phyloP scores from a whole-genome alignment of 768 basidiomycete genomes.

The Phanerochaete sordida region DNA sequence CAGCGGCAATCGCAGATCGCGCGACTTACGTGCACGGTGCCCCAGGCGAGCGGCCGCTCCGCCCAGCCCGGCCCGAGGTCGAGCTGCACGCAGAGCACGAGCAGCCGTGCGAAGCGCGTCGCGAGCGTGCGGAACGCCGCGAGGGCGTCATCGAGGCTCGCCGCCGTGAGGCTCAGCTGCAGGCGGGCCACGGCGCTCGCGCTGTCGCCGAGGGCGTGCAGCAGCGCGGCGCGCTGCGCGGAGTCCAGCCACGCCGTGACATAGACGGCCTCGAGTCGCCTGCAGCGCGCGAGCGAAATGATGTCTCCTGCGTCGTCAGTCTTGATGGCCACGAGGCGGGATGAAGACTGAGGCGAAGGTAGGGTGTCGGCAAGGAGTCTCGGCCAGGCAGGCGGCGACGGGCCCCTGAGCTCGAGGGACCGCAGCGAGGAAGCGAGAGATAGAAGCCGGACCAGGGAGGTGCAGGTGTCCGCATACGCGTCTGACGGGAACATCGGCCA shows the following conservation, averaged over 20 bases:
- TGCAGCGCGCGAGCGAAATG: neutral
- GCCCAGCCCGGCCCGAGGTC: neutral
- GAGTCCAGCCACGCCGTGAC: neutral
- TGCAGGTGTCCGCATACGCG: neutral
- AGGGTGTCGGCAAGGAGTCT: neutral
- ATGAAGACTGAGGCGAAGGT: conserved; percentile 12
- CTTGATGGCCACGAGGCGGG: conserved; percentile 21
- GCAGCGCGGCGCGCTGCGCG: neutral
- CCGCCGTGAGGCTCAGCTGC: neutral
- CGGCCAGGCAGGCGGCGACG: neutral
- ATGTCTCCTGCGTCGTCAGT: conserved; percentile 6
- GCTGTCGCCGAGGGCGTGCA: neutral
- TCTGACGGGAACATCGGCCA: neutral
- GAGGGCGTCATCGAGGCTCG: neutral
- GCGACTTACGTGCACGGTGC: neutral
- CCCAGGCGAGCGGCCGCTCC: neutral
- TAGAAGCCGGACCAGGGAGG: neutral
- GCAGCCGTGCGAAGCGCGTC: neutral
- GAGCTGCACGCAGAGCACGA: neutral
- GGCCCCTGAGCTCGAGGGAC: conserved; percentile 4
- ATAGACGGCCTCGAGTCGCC: conserved; percentile 10
- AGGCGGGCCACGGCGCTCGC: neutral
- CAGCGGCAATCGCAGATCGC: neutral
- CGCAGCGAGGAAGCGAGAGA: neutral
- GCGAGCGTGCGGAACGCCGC: neutral